Percentiles rank a stretch among this genome's conserved stretches.
Conservation (phyloP, 208 protist species). For the Leishmania guyanensis region DNA sequence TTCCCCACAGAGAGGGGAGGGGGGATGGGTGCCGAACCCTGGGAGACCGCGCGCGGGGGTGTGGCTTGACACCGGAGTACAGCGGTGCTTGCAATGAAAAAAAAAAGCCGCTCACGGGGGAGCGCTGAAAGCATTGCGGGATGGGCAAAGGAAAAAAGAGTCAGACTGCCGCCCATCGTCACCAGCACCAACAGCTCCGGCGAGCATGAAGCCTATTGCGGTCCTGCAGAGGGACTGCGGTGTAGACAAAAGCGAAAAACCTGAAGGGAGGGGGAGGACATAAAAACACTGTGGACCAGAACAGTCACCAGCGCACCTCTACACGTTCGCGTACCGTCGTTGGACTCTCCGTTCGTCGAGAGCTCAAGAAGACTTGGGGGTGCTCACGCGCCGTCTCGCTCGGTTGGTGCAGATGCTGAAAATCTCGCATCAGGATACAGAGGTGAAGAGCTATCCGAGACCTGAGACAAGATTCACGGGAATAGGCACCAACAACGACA, state of each 20-base stretch:
- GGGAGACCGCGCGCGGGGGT: neutral
- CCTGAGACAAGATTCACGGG: too few species aligned
- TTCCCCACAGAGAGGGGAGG: neutral
- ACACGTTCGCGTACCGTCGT: neutral
- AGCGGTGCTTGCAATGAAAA: neutral
- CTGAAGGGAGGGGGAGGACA: neutral
- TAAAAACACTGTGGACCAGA: neutral
- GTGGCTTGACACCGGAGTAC: neutral
- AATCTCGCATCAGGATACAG: neutral
- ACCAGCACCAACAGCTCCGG: neutral
- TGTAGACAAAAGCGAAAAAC: neutral
- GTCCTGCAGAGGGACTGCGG: neutral
- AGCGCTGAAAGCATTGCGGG: neutral
- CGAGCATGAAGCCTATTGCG: neutral
- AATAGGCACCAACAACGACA: neutral
- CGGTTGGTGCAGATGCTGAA: neutral
- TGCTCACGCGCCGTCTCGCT: neutral
- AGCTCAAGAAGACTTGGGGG: neutral
- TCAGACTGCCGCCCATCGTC: neutral
- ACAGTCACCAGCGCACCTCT: neutral
- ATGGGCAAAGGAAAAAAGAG: neutral
- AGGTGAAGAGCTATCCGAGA: neutral
- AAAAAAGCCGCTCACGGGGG: neutral
- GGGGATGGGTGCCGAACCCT: neutral
- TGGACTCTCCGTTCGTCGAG: neutral